Conservation (phyloP, 352 stramenopile species). For the Pythium utonaiense region DNA sequence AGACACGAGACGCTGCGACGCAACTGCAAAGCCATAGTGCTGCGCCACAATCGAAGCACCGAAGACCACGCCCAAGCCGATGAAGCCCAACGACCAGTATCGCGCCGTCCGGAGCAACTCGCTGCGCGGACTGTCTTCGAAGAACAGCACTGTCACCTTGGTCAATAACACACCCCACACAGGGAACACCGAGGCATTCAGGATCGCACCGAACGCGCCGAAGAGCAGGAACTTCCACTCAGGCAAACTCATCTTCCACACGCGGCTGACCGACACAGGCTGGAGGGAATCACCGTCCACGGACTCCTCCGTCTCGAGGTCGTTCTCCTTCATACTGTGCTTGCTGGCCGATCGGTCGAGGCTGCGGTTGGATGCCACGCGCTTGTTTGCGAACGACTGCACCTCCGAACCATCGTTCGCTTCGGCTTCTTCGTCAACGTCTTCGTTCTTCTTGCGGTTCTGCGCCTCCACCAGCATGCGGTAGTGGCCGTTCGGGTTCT, state of each 20-base stretch:
- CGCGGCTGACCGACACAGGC: too few relatives aligned
- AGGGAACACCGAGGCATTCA: slow-evolving; percentile 49
- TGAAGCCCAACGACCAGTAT: slow-evolving; percentile 32
- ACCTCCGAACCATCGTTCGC: too few relatives aligned
- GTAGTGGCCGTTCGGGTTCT: slow-evolving; percentile 11
- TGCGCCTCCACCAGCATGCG: slow-evolving; percentile 11
- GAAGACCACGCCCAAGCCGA: slow-evolving; percentile 37
- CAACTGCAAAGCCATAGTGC: slow-evolving; percentile 51
- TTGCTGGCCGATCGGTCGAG: too few relatives aligned
- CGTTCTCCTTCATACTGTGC: too few relatives aligned
- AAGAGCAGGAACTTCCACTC: slow-evolving; percentile 49
- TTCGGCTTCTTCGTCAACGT: too few relatives aligned
- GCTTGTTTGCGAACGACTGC: too few relatives aligned
- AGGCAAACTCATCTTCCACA: slow-evolving; percentile 42
- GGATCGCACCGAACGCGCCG: slow-evolving; percentile 30
- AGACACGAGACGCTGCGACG: slow-evolving; percentile 41
- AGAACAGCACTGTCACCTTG: slow-evolving; percentile 54
- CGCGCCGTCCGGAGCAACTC: slow-evolving; percentile 35
- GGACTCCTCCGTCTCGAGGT: too few relatives aligned
- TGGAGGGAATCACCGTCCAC: too few relatives aligned
- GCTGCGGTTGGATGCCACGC: too few relatives aligned
- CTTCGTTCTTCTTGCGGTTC: too few relatives aligned
- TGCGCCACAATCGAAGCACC: slow-evolving; percentile 37
- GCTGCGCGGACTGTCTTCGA: slow-evolving; percentile 30
- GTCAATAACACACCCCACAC: slow-evolving; percentile 45